Conservation (phyloP, 2,329 filamentous ascomycete species). For the Triangularia verruculosa region DNA sequence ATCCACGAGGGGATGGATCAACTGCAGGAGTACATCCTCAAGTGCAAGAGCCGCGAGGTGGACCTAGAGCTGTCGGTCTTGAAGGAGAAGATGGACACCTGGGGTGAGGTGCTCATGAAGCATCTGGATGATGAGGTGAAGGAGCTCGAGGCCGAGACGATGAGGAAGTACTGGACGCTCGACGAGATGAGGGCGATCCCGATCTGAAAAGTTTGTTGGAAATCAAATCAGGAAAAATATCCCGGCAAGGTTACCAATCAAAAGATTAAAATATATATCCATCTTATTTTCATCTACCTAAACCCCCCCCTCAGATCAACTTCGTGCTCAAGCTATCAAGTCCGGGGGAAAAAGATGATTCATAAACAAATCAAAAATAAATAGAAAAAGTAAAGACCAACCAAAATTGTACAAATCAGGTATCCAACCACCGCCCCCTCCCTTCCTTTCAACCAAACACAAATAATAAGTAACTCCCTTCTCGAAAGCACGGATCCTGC, state of each 20-base stretch:
- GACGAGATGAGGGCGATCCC: constrained; percentile 71
- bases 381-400: constrained; percentile 21
- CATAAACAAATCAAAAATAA: constrained; percentile 18
- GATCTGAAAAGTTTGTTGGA: constrained; percentile 55
- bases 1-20: constrained; percentile 75
- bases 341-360: neutral
- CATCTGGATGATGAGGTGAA: constrained; percentile 84
- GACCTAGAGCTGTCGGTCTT: constrained; percentile 58
- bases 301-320: constrained; percentile 1
- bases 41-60: constrained; percentile 60
- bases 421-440: constrained; percentile 11
- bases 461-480: constrained; percentile 17
- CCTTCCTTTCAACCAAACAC: neutral
- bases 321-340: neutral
- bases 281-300: neutral
- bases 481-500: constrained; percentile 12
- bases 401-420: constrained; percentile 25
- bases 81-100: constrained; percentile 70
- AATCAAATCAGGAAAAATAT: too few relatives aligned
- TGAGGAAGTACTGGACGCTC: constrained; percentile 76
- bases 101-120: constrained; percentile 74
- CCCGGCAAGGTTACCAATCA: neutral
- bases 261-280: neutral
- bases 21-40: constrained; percentile 62
- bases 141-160: constrained; percentile 78